These are phyloP conservation scores for Cutaneotrichosporon sp. DNA, from an alignment of 1,284 basidiomycete species.

Conservation along the genomic window DNA sequence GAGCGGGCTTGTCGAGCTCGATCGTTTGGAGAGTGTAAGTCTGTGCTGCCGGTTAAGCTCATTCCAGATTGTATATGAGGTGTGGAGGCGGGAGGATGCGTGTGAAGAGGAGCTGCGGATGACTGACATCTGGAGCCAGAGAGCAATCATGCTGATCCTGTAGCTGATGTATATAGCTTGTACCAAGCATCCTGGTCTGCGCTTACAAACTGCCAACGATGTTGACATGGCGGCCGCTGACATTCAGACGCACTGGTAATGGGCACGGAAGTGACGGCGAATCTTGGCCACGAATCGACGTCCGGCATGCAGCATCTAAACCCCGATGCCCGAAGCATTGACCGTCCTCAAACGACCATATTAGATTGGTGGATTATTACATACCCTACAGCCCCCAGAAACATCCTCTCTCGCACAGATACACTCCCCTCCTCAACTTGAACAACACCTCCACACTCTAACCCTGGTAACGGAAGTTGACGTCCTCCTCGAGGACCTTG, in stretches of 20 bases:
- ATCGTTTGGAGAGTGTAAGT: constrained; percentile 18
- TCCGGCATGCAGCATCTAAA: no score
- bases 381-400: not conserved
- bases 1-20: constrained; percentile 16
- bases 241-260: no score
- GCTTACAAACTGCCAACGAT: no score
- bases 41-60: not conserved
- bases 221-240: no score
- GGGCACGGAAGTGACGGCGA: no score
- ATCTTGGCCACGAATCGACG: no score
- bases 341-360: not conserved
- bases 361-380: not conserved
- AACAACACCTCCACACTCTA: not conserved
- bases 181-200: not conserved
- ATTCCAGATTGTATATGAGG: constrained; percentile 22
- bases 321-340: no score
- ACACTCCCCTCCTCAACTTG: not conserved
- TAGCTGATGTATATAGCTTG: constrained; percentile 8
- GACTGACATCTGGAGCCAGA: constrained; percentile 17
- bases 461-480: constrained; percentile 23
- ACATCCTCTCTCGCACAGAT: constrained; percentile 1
- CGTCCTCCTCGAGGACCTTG: constrained; percentile 20
- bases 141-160: constrained; percentile 18
- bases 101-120: constrained; percentile 19
- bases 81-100: constrained; percentile 14